Evolutionary conservation across 2,329 filamentous ascomycete genomes (phyloP), one percentile per base, ranked within the genome.

Genomic region (Herpotrichia juniperi): DNA sequence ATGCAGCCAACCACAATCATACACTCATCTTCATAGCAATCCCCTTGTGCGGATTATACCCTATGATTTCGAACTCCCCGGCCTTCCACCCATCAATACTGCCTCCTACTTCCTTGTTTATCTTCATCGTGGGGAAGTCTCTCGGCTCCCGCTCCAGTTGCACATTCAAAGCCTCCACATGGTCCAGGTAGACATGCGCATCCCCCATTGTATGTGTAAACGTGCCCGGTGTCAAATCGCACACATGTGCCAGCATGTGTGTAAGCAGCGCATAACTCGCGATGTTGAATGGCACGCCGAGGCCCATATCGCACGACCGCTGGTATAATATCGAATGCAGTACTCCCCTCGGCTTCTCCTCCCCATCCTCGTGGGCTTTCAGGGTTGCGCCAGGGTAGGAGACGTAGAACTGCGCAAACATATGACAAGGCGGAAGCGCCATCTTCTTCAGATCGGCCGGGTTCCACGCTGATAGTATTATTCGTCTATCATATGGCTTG

Each of bases 11-110:
- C 12, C 3, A 21, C 28, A 42, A 43, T 68, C 56, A 92, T 52
- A 97, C 93, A 69, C 91, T 96, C 94, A 99, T 99, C 79, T 97
- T 97, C 94, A 99, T 99, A 39, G 90, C 84, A 77, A 99, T 96
- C 4, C 83, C 83, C 78, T 93, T 93, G 74, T 97, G 91, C 50
- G 94, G 93, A 44, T 93, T 85, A 73, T 99, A 99, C 0, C 89
- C 93, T 66, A 90, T 82, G 5, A 99, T 84, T 52, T 89, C 86
- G 72, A 99, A 93, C 55, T 99, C 93, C 59, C 96, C 91, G 1
- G 86, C 80, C 71, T 85, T 87, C 92, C 94, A 97, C 1, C 91
- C 91, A 71, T 99, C 94, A 64, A 97, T 91, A 59, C 84, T 89
- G 1, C 89, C 87, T 1, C 86, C 84, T 54, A 82, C 80, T 51